Base-by-base conservation (phyloP, 2,329 filamentous ascomycete genomes). In the Periconia digitata region DNA sequence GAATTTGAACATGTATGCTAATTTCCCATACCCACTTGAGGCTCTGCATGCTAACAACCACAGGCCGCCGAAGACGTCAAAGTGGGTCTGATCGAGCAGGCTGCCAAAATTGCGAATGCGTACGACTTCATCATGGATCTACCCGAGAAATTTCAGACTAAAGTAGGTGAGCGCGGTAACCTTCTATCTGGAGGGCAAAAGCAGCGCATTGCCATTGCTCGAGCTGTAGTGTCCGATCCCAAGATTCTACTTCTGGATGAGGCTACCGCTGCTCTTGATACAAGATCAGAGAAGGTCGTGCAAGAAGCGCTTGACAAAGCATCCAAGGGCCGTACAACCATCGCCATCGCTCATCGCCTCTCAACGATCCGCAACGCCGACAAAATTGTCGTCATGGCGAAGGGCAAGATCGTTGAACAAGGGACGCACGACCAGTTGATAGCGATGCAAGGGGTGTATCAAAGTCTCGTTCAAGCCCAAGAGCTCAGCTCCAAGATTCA, bases 101-200 rank as follows among this genome's bases (percentile, higher is more conserved):
- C 94, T 15, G 90, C 94, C 8, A 89, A 85, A 70, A 95, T 89
- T 79, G 89, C 94, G 13, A 96, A 97, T 60, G 92, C 92, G 1
- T 92, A 97, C 67, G 91, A 95, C 56, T 99, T 99, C 67, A 86
- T 99, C 56, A 82, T 77, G 6, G 74, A 80, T 12, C 80, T 97
- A 1, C 91, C 94, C 0, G 88, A 97, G 58, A 88, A 89, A 2
- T 97, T 97, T 62, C 83, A 96, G 56, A 97, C 94, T 0, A 86
- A 95, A 56, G 92, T 97, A n/a, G 94, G 94, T 47, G 91, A 97
- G 71, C 86, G 92, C 54, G 94, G 94, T 8, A 95, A 96, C 67
- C 75, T 96, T 44, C 79, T 99, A 8, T 95, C 90, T 46, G 94
- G 94, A 69, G 94, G 94, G 29, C 94, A 99, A 73, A 96, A 96